Evolutionary conservation across 495 filamentous ascomycete species (phyloP).

Genomic region (Lophium mytilinum): DNA sequence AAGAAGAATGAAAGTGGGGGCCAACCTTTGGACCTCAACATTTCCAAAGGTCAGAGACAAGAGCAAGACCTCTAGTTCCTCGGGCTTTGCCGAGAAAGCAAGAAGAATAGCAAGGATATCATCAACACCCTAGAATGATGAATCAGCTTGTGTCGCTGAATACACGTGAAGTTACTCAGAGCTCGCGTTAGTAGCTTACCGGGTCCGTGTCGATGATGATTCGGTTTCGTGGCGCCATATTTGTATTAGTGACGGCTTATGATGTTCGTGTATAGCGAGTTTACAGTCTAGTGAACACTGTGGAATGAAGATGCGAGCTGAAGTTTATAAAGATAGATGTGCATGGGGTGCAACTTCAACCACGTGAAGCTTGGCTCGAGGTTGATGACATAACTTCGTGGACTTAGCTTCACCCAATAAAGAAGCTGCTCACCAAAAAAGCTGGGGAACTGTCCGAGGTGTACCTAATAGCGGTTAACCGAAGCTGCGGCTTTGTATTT

Average conservation of each 20-base stretch:
- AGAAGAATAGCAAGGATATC: slow-evolving; percentile 82
- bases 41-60: slow-evolving; percentile 93
- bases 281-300: no score
- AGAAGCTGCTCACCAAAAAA: not conserved
- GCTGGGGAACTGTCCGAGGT: no score
- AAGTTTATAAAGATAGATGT: no score
- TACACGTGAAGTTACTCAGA: not conserved
- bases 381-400: not conserved
- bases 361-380: not conserved
- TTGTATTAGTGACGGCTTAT: not conserved
- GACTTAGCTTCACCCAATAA: not conserved
- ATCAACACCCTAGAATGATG: slow-evolving; percentile 66
- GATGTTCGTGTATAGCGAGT: no score
- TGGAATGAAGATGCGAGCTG: no score
- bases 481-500: no score
- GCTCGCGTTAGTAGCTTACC: slow-evolving; percentile 9
- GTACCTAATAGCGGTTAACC: no score
- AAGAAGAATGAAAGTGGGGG: not conserved
- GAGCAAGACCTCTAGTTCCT: slow-evolving; percentile 82
- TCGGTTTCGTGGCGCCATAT: slow-evolving; percentile 44
- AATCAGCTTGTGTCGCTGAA: not conserved
- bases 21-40: slow-evolving; percentile 67
- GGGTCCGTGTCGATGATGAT: slow-evolving; percentile 96
- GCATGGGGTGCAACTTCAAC: no score
- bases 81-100: slow-evolving; percentile 69